A percentile compares a stretch with the other conserved stretches of the same genome.
Conservation (phyloP, 2,329 filamentous ascomycete species). For the Acephala macrosclerotiorum region DNA sequence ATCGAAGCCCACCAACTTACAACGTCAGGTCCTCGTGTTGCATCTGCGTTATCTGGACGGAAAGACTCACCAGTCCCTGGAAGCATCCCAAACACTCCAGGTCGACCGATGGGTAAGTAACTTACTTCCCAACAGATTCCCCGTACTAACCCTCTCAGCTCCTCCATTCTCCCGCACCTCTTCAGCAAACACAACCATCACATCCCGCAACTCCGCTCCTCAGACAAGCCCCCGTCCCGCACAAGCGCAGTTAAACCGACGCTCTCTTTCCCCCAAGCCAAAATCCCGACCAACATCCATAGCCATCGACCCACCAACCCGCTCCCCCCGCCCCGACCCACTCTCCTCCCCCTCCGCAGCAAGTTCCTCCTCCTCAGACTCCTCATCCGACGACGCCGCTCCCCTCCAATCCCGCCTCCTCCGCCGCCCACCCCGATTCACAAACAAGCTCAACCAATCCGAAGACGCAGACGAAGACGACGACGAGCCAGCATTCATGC, state of each 20-base stretch:
- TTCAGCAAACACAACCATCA: conserved; percentile 41
- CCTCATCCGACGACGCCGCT: conserved; percentile 38
- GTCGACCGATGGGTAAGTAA: conserved; percentile 35
- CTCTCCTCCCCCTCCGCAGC: conserved; percentile 32
- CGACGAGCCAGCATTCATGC: conserved; percentile 43
- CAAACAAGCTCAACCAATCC: conserved; percentile 36
- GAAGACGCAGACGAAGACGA: conserved; percentile 43
- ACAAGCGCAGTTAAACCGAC: conserved; percentile 36
- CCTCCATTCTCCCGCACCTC: conserved; percentile 43
- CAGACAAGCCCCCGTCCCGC: conserved; percentile 39
- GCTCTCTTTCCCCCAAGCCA: conserved; percentile 38
- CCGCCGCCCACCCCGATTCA: conserved; percentile 39
- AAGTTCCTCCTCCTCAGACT: conserved; percentile 27
- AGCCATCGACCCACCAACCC: conserved; percentile 25
- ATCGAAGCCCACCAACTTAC: conserved; percentile 22
- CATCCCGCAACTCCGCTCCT: conserved; percentile 37
- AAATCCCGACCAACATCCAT: conserved; percentile 32
- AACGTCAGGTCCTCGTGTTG: conserved; percentile 37
- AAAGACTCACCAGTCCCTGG: conserved; percentile 40
- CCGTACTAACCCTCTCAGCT: conserved; percentile 33
- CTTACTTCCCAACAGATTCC: not conserved
- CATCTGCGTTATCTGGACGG: conserved; percentile 40
- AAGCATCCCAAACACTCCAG: conserved; percentile 33
- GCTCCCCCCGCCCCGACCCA: conserved; percentile 29
- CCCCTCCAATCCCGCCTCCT: conserved; percentile 42